Evolutionary conservation across 129 eudicot species (phyloP).

Genomic region (carrot (Daucus carota)): DNA sequence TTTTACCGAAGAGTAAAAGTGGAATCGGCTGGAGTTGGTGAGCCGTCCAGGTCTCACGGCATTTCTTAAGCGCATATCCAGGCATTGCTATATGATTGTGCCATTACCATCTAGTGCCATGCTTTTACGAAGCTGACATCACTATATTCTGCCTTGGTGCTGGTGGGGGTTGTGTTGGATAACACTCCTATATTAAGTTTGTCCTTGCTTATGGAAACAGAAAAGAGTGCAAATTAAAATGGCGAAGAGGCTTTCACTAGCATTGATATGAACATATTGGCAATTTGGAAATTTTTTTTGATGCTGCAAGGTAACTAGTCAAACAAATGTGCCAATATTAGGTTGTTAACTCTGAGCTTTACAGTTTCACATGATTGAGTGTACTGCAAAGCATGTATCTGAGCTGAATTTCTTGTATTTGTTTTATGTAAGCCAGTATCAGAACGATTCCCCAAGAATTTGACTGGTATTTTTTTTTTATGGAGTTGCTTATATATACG

Average conservation of each 20-base stretch:
- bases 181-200: background rate
- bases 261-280: background rate
- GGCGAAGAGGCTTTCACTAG: background rate
- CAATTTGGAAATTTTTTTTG: background rate
- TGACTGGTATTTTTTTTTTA: background rate
- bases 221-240: background rate
- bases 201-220: background rate
- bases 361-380: background rate
- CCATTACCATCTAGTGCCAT: background rate
- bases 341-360: background rate
- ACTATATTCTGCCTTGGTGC: background rate
- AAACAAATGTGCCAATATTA: background rate
- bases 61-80: conserved; percentile 22
- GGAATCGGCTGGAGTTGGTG: conserved; percentile 27
- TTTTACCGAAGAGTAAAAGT: conserved; percentile 71
- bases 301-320: background rate
- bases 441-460: background rate
- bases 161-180: background rate
- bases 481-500: background rate
- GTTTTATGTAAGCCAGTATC: background rate
- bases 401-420: background rate
- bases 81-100: background rate
- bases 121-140: background rate
- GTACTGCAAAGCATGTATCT: background rate
- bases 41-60: conserved; percentile 40